Base-by-base conservation (phyloP, 2,329 filamentous ascomycete species). In the Epichloe bromicola region DNA sequence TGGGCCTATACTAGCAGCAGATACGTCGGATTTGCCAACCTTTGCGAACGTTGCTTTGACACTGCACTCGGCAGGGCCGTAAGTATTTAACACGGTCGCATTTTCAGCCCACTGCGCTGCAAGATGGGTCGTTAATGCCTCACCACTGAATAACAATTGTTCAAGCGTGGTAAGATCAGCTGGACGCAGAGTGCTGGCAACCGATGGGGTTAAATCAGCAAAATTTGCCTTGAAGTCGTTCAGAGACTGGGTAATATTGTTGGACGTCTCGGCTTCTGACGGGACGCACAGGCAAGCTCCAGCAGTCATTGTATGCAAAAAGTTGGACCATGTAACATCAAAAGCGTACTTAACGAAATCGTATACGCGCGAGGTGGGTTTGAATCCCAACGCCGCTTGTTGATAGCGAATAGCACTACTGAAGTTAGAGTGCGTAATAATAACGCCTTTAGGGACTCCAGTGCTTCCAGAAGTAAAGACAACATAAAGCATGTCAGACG, bases 151-250 rank as follows among this genome's bases (percentile, higher is more conserved):
- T 17, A 50, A 6, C 34, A 46, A 40, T 4, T 46, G 42, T 3
- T 50, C 36, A 19, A 50, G 42, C 8, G 33, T 40, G 17, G 11
- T 46, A 19, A 50, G 34, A 34, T 46, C 49, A 7, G 42, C 17
- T 23, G 49, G 49, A 3, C 36, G 23, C n/a, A 50, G 65, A 8
- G 70, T 68, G 1, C 74, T 70, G 0, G 70, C 70, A 1, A 47
- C 45, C 10, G 46, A 48, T 40, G 73, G 72, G 0, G 72, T 74
- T 63, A 75, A 68, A 46, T 68, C 63, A 3, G 66, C 68, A 62
- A 71, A 68, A 53, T 73, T 74, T 48, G 69, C 65, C 4, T 61
- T 58, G 57, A 67, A 64, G 41, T 60, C 61, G 14, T 63, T 61
- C 50, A 70, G 67, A 20, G 67, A 68, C 5, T 65, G 66, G 33